These are phyloP conservation scores for Lenzites betulinus DNA, from an alignment of 768 basidiomycete species.

Conservation along the genomic window DNA sequence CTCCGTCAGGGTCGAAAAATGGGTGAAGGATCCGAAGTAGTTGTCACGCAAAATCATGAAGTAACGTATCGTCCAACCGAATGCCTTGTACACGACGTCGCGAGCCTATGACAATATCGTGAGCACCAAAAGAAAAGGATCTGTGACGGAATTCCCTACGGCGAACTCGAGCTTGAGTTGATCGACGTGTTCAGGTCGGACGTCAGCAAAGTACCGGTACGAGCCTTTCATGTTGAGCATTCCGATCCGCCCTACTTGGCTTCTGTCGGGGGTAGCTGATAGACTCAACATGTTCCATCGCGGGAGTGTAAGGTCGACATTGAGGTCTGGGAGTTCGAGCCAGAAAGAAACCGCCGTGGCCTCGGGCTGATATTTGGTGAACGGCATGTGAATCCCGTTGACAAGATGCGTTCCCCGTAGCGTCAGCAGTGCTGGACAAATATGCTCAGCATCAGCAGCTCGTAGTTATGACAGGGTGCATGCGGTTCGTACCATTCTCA, in stretches of 20 bases:
- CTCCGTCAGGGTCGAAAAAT: slow-evolving; percentile 86
- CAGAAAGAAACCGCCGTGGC: slow-evolving; percentile 66
- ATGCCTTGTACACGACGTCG: slow-evolving; percentile 61
- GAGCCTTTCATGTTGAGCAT: slow-evolving; percentile 61
- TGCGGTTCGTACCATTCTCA: slow-evolving; percentile 69
- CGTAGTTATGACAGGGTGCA: neutral
- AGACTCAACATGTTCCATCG: slow-evolving; percentile 87
- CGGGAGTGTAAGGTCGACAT: slow-evolving; percentile 68
- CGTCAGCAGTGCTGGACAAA: slow-evolving; percentile 65
- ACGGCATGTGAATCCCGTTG: slow-evolving; percentile 57
- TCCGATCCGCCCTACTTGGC: slow-evolving; percentile 62
- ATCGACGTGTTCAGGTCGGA: slow-evolving; percentile 73
- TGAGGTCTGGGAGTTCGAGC: slow-evolving; percentile 58
- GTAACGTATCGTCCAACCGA: slow-evolving; percentile 90
- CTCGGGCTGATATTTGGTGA: slow-evolving; percentile 72
- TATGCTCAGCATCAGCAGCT: neutral
- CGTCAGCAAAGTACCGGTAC: slow-evolving; percentile 72
- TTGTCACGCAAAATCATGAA: slow-evolving; percentile 90
- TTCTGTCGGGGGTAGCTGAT: slow-evolving; percentile 60
- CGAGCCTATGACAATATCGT: slow-evolving; percentile 41
- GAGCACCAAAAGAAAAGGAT: neutral
- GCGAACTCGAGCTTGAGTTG: slow-evolving; percentile 67
- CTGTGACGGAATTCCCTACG: slow-evolving; percentile 37
- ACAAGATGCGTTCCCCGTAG: slow-evolving; percentile 60
- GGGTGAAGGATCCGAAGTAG: slow-evolving; percentile 92